A percentile compares a stretch with the other conserved stretches of the same genome.
phyloP scores from a whole-genome alignment of 345 rosid species.

The Euphorbia tirucalli region DNA sequence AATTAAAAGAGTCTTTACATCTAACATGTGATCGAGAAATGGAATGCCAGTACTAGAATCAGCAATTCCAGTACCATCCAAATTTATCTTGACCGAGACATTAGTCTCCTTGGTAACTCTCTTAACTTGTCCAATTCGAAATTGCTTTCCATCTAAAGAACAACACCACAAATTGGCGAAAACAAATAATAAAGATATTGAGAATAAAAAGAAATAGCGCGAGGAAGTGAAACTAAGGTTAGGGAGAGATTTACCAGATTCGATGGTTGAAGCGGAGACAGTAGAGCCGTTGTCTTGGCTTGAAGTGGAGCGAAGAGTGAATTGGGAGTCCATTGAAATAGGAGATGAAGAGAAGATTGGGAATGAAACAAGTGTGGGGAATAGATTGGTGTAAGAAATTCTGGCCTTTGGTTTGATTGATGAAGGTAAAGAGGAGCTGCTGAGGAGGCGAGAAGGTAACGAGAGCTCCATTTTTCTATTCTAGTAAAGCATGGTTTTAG shows the following conservation, averaged over 20 bases:
- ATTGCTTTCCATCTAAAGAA: constrained; percentile 13
- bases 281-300: constrained; percentile 37
- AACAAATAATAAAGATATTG: background rate
- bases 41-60: constrained; percentile 75
- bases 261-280: constrained; percentile 14
- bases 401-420: constrained; percentile 4
- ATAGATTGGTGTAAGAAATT: background rate
- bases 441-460: constrained; percentile 20
- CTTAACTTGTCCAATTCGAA: constrained; percentile 72
- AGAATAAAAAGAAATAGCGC: background rate
- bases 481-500: no score
- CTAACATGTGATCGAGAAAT: constrained; percentile 91
- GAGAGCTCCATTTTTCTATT: constrained; percentile 33
- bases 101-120: constrained; percentile 86
- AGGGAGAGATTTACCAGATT: constrained; percentile 22
- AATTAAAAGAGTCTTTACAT: constrained; percentile 37
- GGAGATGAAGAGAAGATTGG: constrained; percentile 11
- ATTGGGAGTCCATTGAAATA: constrained; percentile 21
- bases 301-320: constrained; percentile 28
- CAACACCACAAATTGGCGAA: background rate
- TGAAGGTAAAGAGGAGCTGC: constrained; percentile 12
- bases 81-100: constrained; percentile 64
- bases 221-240: background rate
- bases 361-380: background rate
- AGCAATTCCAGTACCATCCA: constrained; percentile 85